Evolutionary conservation across 495 filamentous ascomycete species (phyloP).

Genomic region (Extremus antarcticus): DNA sequence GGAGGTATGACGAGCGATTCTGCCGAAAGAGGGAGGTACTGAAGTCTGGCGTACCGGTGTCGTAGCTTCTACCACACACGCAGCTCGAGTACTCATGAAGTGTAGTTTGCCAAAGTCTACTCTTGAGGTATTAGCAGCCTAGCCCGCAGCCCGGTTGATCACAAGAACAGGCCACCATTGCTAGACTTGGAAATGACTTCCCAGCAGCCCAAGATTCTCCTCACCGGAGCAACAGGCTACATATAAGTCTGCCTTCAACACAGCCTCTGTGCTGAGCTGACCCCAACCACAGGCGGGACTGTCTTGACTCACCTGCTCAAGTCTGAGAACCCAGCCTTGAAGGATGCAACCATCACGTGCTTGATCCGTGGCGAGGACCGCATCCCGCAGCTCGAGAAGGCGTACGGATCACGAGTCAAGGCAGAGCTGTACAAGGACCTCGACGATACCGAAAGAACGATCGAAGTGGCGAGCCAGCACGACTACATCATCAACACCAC

Average conservation of each 20-base stretch:
- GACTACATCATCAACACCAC: slow-evolving; percentile 36
- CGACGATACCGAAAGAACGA: slow-evolving; percentile 32
- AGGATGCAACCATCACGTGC: slow-evolving; percentile 26
- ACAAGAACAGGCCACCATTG: too few species aligned
- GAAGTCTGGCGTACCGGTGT: too few species aligned
- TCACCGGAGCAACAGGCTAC: slow-evolving; percentile 1
- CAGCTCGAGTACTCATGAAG: too few species aligned
- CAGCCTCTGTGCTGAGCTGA: slow-evolving; percentile 2
- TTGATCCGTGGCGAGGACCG: slow-evolving; percentile 27
- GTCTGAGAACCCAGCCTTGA: neutral
- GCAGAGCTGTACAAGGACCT: slow-evolving; percentile 36
- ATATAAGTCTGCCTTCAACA: neutral
- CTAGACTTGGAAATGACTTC: neutral
- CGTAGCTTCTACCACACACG: too few species aligned
- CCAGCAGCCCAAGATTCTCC: neutral
- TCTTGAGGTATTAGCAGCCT: too few species aligned
- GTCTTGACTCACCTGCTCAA: slow-evolving; percentile 2
- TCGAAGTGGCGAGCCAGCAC: slow-evolving; percentile 25
- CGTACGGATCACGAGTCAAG: slow-evolving; percentile 17
- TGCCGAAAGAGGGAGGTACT: too few species aligned
- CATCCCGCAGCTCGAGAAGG: slow-evolving; percentile 15
- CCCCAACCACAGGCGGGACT: slow-evolving; percentile 2
- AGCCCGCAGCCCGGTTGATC: too few species aligned
- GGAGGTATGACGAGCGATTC: too few species aligned
- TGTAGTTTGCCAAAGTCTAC: too few species aligned